These are phyloP conservation scores for Suillus clintonianus DNA, from an alignment of 768 basidiomycete genomes.

Conservation along the genomic window DNA sequence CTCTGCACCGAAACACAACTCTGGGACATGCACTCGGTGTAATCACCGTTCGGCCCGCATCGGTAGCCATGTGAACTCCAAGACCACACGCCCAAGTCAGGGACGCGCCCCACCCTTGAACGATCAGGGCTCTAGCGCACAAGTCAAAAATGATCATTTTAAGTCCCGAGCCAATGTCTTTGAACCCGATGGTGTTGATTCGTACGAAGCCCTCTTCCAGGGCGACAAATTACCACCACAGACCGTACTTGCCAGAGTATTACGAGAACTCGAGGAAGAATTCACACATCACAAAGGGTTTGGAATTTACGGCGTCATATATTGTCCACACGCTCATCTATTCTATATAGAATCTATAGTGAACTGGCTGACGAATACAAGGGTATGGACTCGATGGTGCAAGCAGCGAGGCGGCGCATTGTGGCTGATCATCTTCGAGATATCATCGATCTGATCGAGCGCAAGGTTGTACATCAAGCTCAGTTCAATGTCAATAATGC, in stretches of 20 bases:
- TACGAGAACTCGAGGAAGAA: conserved; percentile 91
- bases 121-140: conserved; percentile 46
- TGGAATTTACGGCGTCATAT: conserved; percentile 21
- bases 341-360: conserved; percentile 71
- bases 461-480: conserved; percentile 60
- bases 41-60: conserved; percentile 33
- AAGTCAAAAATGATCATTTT: conserved; percentile 42
- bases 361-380: conserved; percentile 94
- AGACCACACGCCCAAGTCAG: neutral
- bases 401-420: conserved; percentile 80
- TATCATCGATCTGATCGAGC: conserved; percentile 89
- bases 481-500: conserved; percentile 7
- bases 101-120: neutral
- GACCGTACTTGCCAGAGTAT: conserved; percentile 79
- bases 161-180: neutral
- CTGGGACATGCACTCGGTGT: conserved; percentile 68
- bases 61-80: neutral
- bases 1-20: conserved; percentile 74
- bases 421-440: conserved; percentile 87
- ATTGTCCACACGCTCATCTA: conserved; percentile 10
- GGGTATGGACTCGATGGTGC: conserved; percentile 80
- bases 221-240: conserved; percentile 65
- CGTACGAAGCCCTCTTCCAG: conserved; percentile 8
- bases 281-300: conserved; percentile 95
- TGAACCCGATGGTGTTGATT: neutral